These are phyloP conservation scores for Arabis alpina DNA, from an alignment of 345 rosid species.

Conservation along the genomic window DNA sequence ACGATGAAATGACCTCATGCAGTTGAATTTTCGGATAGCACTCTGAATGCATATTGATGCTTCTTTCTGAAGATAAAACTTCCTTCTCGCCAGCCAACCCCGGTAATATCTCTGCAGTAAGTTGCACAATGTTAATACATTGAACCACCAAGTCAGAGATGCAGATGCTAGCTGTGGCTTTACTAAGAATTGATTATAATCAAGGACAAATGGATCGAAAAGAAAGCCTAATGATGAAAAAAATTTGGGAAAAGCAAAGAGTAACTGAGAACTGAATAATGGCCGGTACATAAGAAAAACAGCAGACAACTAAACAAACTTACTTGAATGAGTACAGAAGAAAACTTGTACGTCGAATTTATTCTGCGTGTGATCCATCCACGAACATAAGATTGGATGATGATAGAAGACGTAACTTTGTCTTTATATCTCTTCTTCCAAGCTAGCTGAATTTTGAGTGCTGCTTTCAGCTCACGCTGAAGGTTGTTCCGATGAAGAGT, in stretches of 20 bases:
- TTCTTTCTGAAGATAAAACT: slow-evolving; percentile 47
- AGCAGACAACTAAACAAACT: slow-evolving; percentile 22
- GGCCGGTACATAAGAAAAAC: slow-evolving; percentile 1
- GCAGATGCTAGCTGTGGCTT: slow-evolving; percentile 7
- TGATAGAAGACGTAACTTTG: slow-evolving; percentile 52
- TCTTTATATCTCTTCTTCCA: slow-evolving; percentile 58
- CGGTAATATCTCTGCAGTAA: slow-evolving; percentile 59
- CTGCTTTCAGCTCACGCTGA: slow-evolving; percentile 50
- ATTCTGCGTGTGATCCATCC: slow-evolving; percentile 57
- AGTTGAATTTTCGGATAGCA: slow-evolving; percentile 48
- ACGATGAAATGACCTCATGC: slow-evolving; percentile 44
- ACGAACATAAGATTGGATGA: slow-evolving; percentile 67
- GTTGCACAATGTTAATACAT: slow-evolving; percentile 24
- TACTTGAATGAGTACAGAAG: slow-evolving; percentile 66
- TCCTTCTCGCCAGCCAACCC: slow-evolving; percentile 66
- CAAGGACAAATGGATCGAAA: background rate
- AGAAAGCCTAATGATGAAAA: background rate
- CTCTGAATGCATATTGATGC: slow-evolving; percentile 66
- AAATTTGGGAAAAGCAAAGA: background rate
- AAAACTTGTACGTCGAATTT: slow-evolving; percentile 38
- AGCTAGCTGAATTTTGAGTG: slow-evolving; percentile 59
- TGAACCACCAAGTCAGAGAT: slow-evolving; percentile 15
- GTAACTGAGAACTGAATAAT: slow-evolving; percentile 27
- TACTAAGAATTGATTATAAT: background rate
- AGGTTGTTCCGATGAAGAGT: slow-evolving; percentile 32